phyloP scores from a whole-genome alignment of 371 early-diverging fungal genomes.

The Blastocladiella emersonii region DNA sequence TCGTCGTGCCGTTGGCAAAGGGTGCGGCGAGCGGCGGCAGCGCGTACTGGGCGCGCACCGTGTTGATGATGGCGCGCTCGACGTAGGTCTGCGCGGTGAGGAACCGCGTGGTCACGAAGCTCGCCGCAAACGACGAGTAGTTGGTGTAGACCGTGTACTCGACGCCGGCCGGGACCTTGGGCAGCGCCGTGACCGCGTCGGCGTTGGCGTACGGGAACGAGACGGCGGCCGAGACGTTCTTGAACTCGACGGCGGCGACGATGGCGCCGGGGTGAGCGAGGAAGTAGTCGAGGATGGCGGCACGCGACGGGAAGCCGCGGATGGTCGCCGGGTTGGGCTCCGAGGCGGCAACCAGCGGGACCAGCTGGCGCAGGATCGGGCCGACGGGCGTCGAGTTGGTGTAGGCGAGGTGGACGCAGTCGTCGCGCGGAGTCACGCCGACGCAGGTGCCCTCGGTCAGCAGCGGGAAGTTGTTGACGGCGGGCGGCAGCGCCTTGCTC shows the following conservation, averaged over 20 bases:
- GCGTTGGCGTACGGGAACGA: neutral
- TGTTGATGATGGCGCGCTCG: conserved; percentile 26
- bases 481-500: neutral
- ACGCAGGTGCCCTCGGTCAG: neutral
- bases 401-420: conserved; percentile 23
- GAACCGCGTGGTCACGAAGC: conserved; percentile 14
- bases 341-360: conserved; percentile 18
- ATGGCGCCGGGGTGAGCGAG: conserved; percentile 17
- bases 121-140: conserved; percentile 13
- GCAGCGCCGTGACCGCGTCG: neutral
- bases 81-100: conserved; percentile 24
- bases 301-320: conserved; percentile 14
- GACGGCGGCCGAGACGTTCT: conserved; percentile 11
- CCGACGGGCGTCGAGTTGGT: conserved; percentile 18
- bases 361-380: conserved; percentile 18
- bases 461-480: neutral
- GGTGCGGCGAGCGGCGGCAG: conserved; percentile 22
- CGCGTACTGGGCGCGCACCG: conserved; percentile 17
- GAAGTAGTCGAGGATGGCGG: conserved; percentile 15
- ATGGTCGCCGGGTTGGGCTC: conserved; percentile 18
- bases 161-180: neutral
- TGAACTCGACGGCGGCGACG: conserved; percentile 24
- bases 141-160: conserved; percentile 21
- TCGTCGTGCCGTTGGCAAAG: neutral
- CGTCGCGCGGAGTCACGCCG: neutral